Conservation (phyloP, 2,329 filamentous ascomycete species). For the Ascochyta viciae-villosae region DNA sequence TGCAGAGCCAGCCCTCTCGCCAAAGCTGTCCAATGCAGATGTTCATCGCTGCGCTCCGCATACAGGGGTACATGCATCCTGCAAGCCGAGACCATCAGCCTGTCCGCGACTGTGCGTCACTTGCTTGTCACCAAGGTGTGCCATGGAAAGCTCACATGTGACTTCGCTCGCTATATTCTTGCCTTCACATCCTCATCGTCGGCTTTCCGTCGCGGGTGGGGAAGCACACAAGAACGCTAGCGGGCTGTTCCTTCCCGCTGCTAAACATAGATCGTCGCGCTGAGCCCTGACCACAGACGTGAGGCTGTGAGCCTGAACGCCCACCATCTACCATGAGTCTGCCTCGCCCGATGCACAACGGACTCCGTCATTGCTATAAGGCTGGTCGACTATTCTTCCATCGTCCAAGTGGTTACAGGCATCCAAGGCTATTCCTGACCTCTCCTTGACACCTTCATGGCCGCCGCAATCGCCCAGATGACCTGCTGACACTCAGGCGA, state of each 20-base stretch:
- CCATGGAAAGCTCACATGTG: constrained; percentile 1
- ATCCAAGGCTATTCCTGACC: background rate
- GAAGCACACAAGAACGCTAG: constrained; percentile 11
- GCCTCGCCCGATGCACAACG: constrained; percentile 11
- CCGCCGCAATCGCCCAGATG: background rate
- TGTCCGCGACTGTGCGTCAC: background rate
- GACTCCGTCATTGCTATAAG: background rate
- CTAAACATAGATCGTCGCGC: constrained; percentile 17
- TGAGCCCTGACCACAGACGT: background rate
- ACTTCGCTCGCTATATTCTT: background rate
- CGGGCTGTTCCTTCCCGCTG: constrained; percentile 16
- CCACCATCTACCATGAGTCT: constrained; percentile 2
- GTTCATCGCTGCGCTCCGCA: background rate
- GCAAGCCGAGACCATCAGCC: background rate
- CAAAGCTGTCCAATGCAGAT: constrained; percentile 10
- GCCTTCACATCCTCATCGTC: constrained; percentile 7
- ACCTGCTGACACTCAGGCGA: background rate
- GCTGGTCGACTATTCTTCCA: background rate
- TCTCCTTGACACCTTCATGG: background rate
- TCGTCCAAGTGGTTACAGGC: background rate
- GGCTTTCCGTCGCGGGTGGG: constrained; percentile 4
- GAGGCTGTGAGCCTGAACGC: constrained; percentile 4
- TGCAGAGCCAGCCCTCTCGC: constrained; percentile 11
- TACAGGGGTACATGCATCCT: constrained; percentile 1
- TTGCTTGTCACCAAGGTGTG: background rate